phyloP scores from a whole-genome alignment of 75 land plant genomes.

The Picea sitchensis region DNA sequence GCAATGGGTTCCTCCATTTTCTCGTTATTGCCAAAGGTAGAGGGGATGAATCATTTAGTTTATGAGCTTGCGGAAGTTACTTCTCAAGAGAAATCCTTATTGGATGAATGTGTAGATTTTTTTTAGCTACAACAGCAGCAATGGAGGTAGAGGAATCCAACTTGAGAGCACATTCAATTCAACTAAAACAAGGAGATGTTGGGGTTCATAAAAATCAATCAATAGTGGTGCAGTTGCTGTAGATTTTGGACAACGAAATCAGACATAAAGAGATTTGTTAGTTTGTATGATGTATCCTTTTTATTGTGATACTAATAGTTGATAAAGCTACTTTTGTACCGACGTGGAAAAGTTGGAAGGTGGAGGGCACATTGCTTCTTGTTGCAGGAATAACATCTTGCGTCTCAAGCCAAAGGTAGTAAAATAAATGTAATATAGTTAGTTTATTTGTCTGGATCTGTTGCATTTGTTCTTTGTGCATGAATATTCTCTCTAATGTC shows the following conservation, averaged over 20 bases:
- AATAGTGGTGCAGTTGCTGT: background rate
- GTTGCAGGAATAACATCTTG: background rate
- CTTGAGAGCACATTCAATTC: conserved; percentile 36
- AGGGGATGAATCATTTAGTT: conserved; percentile 50
- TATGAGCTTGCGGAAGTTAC: conserved; percentile 68
- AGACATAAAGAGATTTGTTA: conserved; percentile 1
- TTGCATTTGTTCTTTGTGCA: conserved; percentile 5
- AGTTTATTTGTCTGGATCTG: background rate
- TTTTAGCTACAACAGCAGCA: conserved; percentile 55
- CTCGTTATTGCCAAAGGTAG: conserved; percentile 65
- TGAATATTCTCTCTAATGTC: conserved; percentile 3
- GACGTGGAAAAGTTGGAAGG: conserved; percentile 4
- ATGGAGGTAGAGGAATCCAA: conserved; percentile 61
- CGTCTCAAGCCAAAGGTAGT: background rate
- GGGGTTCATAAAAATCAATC: background rate
- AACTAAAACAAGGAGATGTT: conserved; percentile 20
- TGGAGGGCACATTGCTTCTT: conserved; percentile 3
- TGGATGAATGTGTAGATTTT: conserved; percentile 68
- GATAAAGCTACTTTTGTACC: conserved; percentile 1
- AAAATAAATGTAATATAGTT: conserved; percentile 8
- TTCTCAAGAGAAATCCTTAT: conserved; percentile 60
- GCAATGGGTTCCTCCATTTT: conserved; percentile 68
- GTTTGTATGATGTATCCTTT: background rate
- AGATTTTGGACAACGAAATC: background rate
- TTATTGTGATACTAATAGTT: background rate